These are phyloP conservation scores for Aspergillus puulaauensis DNA, from an alignment of 2,329 filamentous ascomycete species.

Conservation along the genomic window DNA sequence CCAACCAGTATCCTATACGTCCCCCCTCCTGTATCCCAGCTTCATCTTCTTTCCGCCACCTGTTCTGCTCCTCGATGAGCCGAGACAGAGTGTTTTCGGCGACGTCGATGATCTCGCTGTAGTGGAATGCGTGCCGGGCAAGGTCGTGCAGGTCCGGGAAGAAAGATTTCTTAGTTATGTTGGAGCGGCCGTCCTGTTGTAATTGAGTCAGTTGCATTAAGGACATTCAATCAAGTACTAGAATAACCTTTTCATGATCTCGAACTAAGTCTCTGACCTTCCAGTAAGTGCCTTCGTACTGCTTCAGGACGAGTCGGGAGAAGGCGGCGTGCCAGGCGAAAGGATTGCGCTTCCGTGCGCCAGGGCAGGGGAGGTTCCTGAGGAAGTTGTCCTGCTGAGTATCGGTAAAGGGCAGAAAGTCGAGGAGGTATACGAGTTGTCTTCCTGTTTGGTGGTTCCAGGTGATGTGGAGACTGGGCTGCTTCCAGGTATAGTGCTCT, in stretches of 20 bases:
- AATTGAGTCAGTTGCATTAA: no score
- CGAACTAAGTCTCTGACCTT: slow-evolving; percentile 28
- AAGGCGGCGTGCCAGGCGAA: slow-evolving; percentile 27
- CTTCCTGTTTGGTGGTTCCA: slow-evolving; percentile 12
- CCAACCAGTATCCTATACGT: neutral
- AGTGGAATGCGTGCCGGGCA: slow-evolving; percentile 32
- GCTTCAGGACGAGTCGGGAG: slow-evolving; percentile 14
- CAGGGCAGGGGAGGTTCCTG: neutral
- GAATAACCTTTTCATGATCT: slow-evolving; percentile 27
- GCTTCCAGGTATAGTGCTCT: slow-evolving; percentile 18
- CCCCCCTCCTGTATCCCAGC: neutral
- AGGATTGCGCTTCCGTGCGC: slow-evolving; percentile 11
- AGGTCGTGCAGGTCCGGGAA: slow-evolving; percentile 30
- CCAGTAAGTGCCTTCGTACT: slow-evolving; percentile 31
- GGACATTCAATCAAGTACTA: neutral
- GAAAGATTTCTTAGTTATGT: no score
- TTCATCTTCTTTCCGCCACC: slow-evolving; percentile 10
- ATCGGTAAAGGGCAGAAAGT: neutral
- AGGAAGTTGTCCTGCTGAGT: neutral
- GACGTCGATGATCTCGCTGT: slow-evolving; percentile 31
- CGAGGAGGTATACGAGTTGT: slow-evolving; percentile 16
- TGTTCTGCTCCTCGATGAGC: slow-evolving; percentile 20
- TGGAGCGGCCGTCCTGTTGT: no score
- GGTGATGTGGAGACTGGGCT: slow-evolving; percentile 18
- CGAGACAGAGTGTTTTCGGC: slow-evolving; percentile 26